phyloP scores from a whole-genome alignment of 2,329 filamentous ascomycete genomes.

The Acrodontium crateriforme region DNA sequence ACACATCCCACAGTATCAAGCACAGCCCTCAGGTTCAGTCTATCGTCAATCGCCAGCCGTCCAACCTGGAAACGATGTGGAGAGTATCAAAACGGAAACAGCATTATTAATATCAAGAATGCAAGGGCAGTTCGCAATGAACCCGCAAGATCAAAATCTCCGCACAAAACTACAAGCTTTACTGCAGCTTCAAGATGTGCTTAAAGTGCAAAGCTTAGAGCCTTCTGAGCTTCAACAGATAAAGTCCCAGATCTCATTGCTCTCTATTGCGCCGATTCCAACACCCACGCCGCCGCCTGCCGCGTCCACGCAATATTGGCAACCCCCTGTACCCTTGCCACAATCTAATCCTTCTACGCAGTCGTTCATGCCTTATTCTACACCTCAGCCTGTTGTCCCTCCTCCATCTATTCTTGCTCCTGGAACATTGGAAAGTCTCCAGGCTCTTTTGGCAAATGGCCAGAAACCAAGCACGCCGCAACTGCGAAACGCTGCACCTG shows the following conservation, averaged over 20 bases:
- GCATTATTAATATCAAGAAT: conserved; percentile 60
- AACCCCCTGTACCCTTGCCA: conserved; percentile 8
- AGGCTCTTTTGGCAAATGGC: conserved; percentile 21
- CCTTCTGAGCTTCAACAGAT: conserved; percentile 73
- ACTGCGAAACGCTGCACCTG: conserved; percentile 19
- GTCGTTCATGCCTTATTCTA: conserved; percentile 13
- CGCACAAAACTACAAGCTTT: conserved; percentile 73
- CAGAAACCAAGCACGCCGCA: conserved; percentile 24
- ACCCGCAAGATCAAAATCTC: conserved; percentile 60
- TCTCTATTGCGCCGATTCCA: conserved; percentile 42
- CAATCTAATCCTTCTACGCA: conserved; percentile 4
- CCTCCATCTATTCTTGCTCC: conserved; percentile 16
- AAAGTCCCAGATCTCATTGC: conserved; percentile 68
- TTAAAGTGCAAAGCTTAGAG: conserved; percentile 65
- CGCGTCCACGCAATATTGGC: conserved; percentile 16
- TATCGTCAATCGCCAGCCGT: conserved; percentile 6
- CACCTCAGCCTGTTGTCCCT: conserved; percentile 12
- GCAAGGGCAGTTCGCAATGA: conserved; percentile 60
- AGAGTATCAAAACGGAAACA: conserved; percentile 71
- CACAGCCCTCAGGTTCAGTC: conserved; percentile 1
- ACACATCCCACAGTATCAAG: conserved; percentile 7
- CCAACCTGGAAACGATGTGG: conserved; percentile 21
- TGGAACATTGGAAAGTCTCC: conserved; percentile 18
- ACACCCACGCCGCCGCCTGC: conserved; percentile 8
- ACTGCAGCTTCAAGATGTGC: conserved; percentile 66